phyloP scores from a whole-genome alignment of 352 stramenopile genomes.

The Phytophthora syringae region DNA sequence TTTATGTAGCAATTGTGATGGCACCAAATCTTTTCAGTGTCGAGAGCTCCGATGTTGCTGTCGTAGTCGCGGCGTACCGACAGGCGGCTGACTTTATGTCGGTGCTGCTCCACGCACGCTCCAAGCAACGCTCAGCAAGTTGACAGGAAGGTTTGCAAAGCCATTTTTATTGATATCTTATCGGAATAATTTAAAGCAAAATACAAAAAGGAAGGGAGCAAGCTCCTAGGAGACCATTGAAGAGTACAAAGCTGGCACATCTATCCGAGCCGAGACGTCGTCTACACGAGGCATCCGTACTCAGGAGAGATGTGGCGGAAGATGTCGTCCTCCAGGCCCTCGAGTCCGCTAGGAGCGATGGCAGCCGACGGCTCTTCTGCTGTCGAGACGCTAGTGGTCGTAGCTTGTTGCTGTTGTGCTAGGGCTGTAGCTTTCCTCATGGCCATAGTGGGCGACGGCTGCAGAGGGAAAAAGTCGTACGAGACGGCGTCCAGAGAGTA shows the following conservation, averaged over 20 bases:
- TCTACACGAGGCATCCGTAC: constrained; percentile 82
- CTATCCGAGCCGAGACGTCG: constrained; percentile 18
- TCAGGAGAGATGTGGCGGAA: constrained; percentile 87
- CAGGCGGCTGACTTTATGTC: constrained; percentile 76
- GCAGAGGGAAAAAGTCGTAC: constrained; percentile 60
- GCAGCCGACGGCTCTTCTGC: constrained; percentile 11
- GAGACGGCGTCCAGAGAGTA: constrained; percentile 59
- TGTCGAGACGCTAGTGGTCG: constrained; percentile 4
- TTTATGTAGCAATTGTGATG: constrained; percentile 75
- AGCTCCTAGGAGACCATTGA: constrained; percentile 15
- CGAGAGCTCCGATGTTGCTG: constrained; percentile 69
- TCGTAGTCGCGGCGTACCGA: constrained; percentile 72
- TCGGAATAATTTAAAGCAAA: constrained; percentile 45
- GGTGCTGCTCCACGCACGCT: constrained; percentile 50
- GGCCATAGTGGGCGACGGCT: constrained; percentile 56
- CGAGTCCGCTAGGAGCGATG: constrained; percentile 22
- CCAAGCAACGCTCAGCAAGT: constrained; percentile 45
- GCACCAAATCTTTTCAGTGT: constrained; percentile 82
- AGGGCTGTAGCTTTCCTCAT: constrained; percentile 33
- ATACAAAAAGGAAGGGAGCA: constrained; percentile 27
- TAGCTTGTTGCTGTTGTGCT: constrained; percentile 11
- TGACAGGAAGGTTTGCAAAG: constrained; percentile 45
- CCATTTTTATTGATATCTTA: constrained; percentile 34
- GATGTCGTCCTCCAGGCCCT: constrained; percentile 71
- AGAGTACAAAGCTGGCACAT: constrained; percentile 29